Evolutionary conservation across 768 basidiomycete genomes (phyloP), one percentile per base, ranked within the genome.

Genomic region (Podaxis rugospora): DNA sequence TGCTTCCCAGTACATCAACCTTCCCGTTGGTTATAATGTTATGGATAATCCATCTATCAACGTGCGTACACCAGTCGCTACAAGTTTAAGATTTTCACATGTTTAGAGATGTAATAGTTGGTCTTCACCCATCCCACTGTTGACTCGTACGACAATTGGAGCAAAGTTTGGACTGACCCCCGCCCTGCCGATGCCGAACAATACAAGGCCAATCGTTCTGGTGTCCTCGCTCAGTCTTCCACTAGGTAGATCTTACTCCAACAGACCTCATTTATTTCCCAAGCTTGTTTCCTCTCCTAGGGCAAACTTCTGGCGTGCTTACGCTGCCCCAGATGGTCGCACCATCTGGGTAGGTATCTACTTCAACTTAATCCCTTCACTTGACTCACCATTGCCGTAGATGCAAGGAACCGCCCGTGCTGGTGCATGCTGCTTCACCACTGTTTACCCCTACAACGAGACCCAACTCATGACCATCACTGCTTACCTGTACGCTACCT

Each of bases 81-180:
- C 32, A 9, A 32, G 32, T 32, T 32, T 32, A 32, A 32, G 7
- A 5, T 2, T 32, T 32, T 32, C 32, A 46, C 52, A 37, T 62
- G 37, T 28, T 18, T 23, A 46, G 14, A 2, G 25, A 23, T 57
- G 23, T 16, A 39, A 9, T 59, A 84, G 81, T 70, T 86, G 65
- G 82, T 87, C 21, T 86, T 88, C 74, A 85, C 83, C 4, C 85
- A 87, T 68, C 85, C 85, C 1, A 75, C 74, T 40, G 75, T 88
- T 62, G 83, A 87, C 66, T 78, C 83, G 1, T 86, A 86, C 66
- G 83, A 87, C n/a, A 86, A 85, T 70, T 88, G 85, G 86, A 80
- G 79, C 1, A 64, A 78, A 40, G 81, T 86, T 2, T 86, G 82
- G 83, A 70, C 71, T 35, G 72, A 73, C 68, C 85, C 86, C 25